Conservation (phyloP, 2,329 filamentous ascomycete species). For the Neophaeococcomyces mojaviensis region DNA sequence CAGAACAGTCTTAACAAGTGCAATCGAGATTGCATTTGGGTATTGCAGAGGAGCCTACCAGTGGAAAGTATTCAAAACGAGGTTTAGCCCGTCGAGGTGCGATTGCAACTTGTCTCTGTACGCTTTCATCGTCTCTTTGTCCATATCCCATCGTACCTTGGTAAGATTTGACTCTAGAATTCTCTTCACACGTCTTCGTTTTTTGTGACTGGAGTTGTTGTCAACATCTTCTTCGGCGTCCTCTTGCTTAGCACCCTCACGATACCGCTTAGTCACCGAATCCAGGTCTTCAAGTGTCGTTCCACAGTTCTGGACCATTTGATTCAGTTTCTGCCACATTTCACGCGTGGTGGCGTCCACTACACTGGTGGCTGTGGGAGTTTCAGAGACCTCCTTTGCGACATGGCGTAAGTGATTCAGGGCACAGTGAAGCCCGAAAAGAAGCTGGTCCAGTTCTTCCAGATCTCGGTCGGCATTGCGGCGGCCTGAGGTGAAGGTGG, state of each 20-base stretch:
- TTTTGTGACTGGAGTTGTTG: too few relatives aligned
- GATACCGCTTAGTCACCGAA: conserved; percentile 1
- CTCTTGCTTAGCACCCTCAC: background rate
- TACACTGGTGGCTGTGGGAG: background rate
- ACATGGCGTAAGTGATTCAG: background rate
- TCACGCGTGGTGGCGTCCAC: background rate
- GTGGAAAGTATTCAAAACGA: background rate
- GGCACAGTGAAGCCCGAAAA: conserved; percentile 3
- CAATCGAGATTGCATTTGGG: background rate
- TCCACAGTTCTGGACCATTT: background rate
- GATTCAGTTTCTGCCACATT: background rate
- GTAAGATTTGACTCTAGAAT: too few relatives aligned
- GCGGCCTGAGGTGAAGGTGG: background rate
- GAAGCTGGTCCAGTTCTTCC: background rate
- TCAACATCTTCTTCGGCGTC: background rate
- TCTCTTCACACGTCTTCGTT: too few relatives aligned
- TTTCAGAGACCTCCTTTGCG: background rate
- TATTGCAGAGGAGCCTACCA: background rate
- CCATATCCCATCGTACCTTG: too few relatives aligned
- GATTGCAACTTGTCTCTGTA: background rate
- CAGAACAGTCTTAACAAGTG: background rate
- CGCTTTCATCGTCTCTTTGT: background rate
- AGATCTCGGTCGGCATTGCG: background rate
- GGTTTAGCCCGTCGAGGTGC: background rate
- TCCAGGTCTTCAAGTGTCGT: conserved; percentile 1